Evolutionary conservation across 2,329 filamentous ascomycete genomes (phyloP), one percentile per base, ranked within the genome.

Genomic region (Talaromyces islandicus): DNA sequence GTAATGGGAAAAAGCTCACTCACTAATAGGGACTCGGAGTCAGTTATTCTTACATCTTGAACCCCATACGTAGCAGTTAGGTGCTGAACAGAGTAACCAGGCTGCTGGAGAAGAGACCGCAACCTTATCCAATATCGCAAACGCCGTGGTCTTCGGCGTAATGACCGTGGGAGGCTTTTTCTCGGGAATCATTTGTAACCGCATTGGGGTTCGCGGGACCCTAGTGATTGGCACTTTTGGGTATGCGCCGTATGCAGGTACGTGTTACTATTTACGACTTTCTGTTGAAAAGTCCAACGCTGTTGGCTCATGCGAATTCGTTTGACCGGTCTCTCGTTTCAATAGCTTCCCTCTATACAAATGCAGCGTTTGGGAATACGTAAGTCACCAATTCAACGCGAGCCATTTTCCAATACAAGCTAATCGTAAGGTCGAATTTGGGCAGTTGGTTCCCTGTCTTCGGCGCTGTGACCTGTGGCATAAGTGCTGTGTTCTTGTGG

Each of bases 191-290:
- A 54, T 58, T 21, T 58, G 56, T 53, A 58, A 58, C 38, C n/a
- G 56, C 6, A 58, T 58, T 58, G 56, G 48, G 10, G 29, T 58
- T 27, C 27, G 30, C 5, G 43, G 30, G 46, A 58, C 56, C n/a
- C 24, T 58, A 12, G 17, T 58, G 3, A 19, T 58, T 14, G 56
- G 56, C 21, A 58, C 48, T 1, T 21, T 58, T 24, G 56, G 56
- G 24, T 58, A 53, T 54, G 56, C 56, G 14, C 56, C 48, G n/a
- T 58, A 53, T 41, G 56, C 19, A 27, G 56, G 56, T 58, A 58
- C 10, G 32, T 53, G 29, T 19, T 51, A 12, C 27, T n/a, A 11
- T 25, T 32, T 53, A n/a, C n/a, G n/a, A n/a, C n/a, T n/a, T n/a
- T n/a, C n/a, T n/a, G n/a, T n/a, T n/a, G n/a, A n/a, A n/a, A n/a